These are phyloP conservation scores for Sesbania bispinosa DNA, from an alignment of 306 rosid genomes.

Conservation along the genomic window DNA sequence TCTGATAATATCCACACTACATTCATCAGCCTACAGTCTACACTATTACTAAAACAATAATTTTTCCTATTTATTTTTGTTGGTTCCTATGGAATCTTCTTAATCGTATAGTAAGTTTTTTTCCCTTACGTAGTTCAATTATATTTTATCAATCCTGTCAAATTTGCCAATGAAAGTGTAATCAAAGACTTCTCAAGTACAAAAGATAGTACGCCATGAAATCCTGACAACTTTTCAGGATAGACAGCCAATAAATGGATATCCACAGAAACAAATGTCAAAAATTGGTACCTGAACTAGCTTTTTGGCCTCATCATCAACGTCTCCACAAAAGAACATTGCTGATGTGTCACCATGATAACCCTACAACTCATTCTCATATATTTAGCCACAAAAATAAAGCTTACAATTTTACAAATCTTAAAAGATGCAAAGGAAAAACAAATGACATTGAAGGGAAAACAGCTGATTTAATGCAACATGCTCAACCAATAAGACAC, in stretches of 20 bases:
- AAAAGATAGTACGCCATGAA: too few species aligned
- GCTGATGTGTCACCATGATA: slow-evolving; percentile 89
- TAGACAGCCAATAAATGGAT: neutral
- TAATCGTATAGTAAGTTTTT: neutral
- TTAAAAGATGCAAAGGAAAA: slow-evolving; percentile 1
- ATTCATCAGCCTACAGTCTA: neutral
- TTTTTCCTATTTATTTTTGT: neutral
- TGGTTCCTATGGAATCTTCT: neutral
- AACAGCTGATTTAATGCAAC: neutral
- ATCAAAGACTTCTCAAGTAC: neutral
- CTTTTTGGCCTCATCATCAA: slow-evolving; percentile 59
- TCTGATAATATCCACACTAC: neutral
- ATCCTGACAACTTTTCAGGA: neutral
- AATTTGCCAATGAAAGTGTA: neutral
- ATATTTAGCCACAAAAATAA: slow-evolving; percentile 4
- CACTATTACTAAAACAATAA: neutral
- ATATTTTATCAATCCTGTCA: neutral
- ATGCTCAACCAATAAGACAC: neutral
- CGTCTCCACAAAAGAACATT: slow-evolving; percentile 89
- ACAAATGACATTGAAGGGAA: neutral
- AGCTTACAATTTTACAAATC: neutral
- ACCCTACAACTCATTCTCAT: slow-evolving; percentile 55
- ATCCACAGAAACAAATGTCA: too few species aligned
- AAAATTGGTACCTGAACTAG: slow-evolving; percentile 82
- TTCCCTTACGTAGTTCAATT: neutral